Evolutionary conservation across 31 red algal genomes (phyloP), one percentile per base, ranked within the genome.

Genomic region (Bonnemaisonia californica): DNA sequence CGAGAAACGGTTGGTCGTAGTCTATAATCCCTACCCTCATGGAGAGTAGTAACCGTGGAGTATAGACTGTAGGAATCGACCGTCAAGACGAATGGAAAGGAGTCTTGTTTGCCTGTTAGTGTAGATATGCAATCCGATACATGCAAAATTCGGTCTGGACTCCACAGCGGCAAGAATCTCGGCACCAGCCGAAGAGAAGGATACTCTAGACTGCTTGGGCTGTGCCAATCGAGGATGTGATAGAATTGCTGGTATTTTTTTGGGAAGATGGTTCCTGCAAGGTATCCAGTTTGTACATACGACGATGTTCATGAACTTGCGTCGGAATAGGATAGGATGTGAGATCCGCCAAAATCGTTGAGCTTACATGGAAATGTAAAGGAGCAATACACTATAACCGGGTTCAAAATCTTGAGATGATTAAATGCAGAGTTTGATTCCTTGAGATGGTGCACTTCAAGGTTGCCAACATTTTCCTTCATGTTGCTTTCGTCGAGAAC

Each of bases 241-340:
- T 54, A 0, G 41, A 47, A 23, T 13, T 35, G 23, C 11, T 29
- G 29, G 23, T 54, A 0, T 54, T 36, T 33, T 0, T 5, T 5
- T 0, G 4, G 64, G 33, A 30, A 16, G n/a, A n/a, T n/a, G n/a
- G n/a, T n/a, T n/a, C n/a, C n/a, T n/a, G n/a, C n/a, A n/a, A n/a
- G n/a, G n/a, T 74, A 74, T 24, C 70, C 70, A 54, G 45, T 54
- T 47, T 74, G 45, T 21, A 37, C 70, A 26, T 74, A 54, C 0
- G 0, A 74, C 19, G 35, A 30, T 24, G 21, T 27, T 4, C 70
- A 5, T 9, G 22, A 54, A 45, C 39, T 19, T 5, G 70, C 70
- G 22, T 54, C 11, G 5, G 18, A 16, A 74, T 33, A 74, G 16
- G 70, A 5, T 64, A 64, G 29, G 41, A 26, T 26, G 29, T 64